A percentile compares a stretch with the other conserved stretches of the same genome.
Evolutionary conservation across 2,329 filamentous ascomycete genomes (phyloP).

Genomic region (Nemania abortiva): DNA sequence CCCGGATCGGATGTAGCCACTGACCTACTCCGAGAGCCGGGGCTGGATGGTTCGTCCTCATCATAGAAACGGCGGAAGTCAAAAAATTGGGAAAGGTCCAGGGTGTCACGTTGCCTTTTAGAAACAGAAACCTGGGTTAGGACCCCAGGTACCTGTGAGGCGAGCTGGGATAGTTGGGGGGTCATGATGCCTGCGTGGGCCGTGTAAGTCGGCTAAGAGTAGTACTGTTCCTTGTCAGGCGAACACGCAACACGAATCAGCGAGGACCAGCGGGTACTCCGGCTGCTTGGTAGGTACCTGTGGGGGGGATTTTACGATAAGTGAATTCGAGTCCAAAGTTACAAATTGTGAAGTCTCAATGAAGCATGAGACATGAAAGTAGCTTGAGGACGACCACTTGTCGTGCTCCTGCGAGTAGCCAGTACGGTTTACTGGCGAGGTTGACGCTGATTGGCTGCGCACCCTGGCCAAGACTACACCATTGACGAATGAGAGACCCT

Average conservation of each 20-base stretch:
- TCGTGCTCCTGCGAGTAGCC: conserved; percentile 48
- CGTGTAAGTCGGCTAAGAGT: conserved; percentile 51
- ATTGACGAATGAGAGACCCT: conserved; percentile 50
- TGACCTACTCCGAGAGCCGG: conserved; percentile 49
- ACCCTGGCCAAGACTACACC: conserved; percentile 40
- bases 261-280: conserved; percentile 50
- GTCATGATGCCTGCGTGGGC: conserved; percentile 50
- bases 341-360: conserved; percentile 50
- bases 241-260: conserved; percentile 52
- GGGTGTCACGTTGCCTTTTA: conserved; percentile 46
- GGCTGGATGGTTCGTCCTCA: conserved; percentile 45
- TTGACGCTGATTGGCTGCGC: conserved; percentile 47
- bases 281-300: conserved; percentile 49
- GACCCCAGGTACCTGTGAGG: conserved; percentile 48
- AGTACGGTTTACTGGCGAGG: conserved; percentile 43
- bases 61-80: conserved; percentile 49
- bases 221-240: conserved; percentile 52
- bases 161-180: conserved; percentile 49
- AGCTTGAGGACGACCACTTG: conserved; percentile 49
- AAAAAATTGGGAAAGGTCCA: conserved; percentile 47
- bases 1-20: conserved; percentile 51
- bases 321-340: conserved; percentile 49
- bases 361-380: conserved; percentile 51
- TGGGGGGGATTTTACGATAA: conserved; percentile 52
- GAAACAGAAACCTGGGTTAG: conserved; percentile 48